A percentile compares a stretch with the other conserved stretches of the same genome.
These are phyloP conservation scores for Lunularia cruciata DNA, from an alignment of 225 moss, liverwort and hornwort species.

Conservation along the genomic window DNA sequence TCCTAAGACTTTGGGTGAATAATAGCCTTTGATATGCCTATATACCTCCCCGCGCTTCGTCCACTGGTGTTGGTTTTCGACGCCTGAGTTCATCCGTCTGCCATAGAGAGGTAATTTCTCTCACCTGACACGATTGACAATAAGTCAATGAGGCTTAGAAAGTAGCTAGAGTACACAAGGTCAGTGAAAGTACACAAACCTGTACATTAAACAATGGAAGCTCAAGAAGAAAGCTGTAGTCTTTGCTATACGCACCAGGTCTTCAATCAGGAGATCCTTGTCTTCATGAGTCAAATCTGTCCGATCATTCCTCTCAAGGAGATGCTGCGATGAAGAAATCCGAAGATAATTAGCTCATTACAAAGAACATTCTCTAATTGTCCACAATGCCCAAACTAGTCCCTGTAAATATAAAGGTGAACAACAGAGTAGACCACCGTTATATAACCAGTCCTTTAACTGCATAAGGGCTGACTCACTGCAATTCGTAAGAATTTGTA, in stretches of 20 bases:
- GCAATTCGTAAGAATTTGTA: slow-evolving; percentile 81
- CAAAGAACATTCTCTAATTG: no score
- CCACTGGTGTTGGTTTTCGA: slow-evolving; percentile 77
- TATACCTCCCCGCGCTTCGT: slow-evolving; percentile 84
- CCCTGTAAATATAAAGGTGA: not conserved
- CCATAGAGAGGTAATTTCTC: slow-evolving; percentile 89
- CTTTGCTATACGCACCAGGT: slow-evolving; percentile 38
- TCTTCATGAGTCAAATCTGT: slow-evolving; percentile 79
- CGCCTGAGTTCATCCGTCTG: slow-evolving; percentile 85
- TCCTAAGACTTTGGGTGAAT: no score
- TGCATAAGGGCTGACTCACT: no score
- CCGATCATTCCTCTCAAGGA: slow-evolving; percentile 78
- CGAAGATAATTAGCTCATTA: no score
- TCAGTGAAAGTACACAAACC: not conserved
- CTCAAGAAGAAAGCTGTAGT: not conserved
- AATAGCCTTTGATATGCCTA: not conserved
- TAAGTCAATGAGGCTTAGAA: not conserved
- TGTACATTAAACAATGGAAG: not conserved
- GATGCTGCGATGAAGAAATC: slow-evolving; percentile 38
- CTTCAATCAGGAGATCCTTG: slow-evolving; percentile 75
- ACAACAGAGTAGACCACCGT: no score
- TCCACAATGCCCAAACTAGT: no score
- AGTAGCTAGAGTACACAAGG: not conserved
- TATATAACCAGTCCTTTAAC: no score
- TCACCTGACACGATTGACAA: slow-evolving; percentile 38